A percentile compares a stretch with the other conserved stretches of the same genome.
These are phyloP conservation scores for Leptodontidium sp. DNA, from an alignment of 2,329 filamentous ascomycete genomes.

Conservation along the genomic window DNA sequence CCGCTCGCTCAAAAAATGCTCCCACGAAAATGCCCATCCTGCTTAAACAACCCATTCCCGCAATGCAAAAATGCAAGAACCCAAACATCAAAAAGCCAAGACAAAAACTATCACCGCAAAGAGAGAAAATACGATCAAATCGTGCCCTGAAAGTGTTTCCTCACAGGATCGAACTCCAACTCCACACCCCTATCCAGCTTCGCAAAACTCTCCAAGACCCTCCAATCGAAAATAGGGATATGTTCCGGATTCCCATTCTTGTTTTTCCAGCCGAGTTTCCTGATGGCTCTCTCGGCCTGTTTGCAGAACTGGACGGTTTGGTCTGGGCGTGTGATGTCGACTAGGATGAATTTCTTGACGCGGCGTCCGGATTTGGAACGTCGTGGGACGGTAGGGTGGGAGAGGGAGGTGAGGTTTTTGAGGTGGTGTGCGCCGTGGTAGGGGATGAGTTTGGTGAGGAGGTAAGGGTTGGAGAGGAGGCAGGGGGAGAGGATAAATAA, in stretches of 20 bases:
- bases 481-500: conserved; percentile 43
- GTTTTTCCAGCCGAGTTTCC: conserved; percentile 41
- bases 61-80: not conserved
- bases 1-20: not conserved
- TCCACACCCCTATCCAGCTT: conserved; percentile 50
- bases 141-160: conserved; percentile 25
- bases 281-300: conserved; percentile 37
- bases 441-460: conserved; percentile 38
- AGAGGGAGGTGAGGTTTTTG: conserved; percentile 29
- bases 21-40: not conserved
- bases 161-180: conserved; percentile 40
- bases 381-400: conserved; percentile 30
- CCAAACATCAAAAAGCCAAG: not conserved
- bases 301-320: conserved; percentile 46
- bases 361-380: conserved; percentile 32
- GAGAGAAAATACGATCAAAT: not conserved
- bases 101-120: not conserved
- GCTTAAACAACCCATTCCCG: not conserved
- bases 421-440: conserved; percentile 36
- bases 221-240: conserved; percentile 50
- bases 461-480: conserved; percentile 32
- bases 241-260: conserved; percentile 41
- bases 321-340: conserved; percentile 46
- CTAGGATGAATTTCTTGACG: conserved; percentile 46
- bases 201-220: conserved; percentile 51